Evolutionary conservation across 2,329 filamentous ascomycete genomes (phyloP).

Genomic region (Phoma sp.): DNA sequence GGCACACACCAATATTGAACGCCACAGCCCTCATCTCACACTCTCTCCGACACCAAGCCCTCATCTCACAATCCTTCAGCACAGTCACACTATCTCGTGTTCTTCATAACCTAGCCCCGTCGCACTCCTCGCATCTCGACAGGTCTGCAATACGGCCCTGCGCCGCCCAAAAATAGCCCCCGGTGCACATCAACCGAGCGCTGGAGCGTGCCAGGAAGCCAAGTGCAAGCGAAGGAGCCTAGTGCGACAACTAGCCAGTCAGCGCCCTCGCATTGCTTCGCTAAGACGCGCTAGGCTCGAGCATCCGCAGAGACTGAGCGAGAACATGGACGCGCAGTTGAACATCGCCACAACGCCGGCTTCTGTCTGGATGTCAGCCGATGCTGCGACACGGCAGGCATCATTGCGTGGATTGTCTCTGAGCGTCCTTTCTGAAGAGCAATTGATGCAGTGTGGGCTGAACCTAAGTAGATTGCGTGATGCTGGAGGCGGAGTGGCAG

Average conservation of each 20-base stretch:
- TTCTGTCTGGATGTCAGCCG: neutral
- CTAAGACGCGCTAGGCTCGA: neutral
- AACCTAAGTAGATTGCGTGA: too few species aligned
- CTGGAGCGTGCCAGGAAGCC: too few species aligned
- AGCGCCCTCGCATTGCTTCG: neutral
- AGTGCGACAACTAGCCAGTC: neutral
- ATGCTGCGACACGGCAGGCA: neutral
- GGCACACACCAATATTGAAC: too few species aligned
- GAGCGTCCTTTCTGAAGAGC: too few species aligned
- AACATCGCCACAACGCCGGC: neutral
- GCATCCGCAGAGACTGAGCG: neutral
- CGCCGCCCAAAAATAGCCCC: conserved; percentile 13
- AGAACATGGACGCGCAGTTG: neutral
- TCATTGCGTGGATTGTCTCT: too few species aligned
- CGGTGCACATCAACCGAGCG: conserved; percentile 17
- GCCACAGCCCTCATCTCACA: conserved; percentile 2
- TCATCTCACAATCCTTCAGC: conserved; percentile 2
- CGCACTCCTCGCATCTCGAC: conserved; percentile 3
- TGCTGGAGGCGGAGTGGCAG: too few species aligned
- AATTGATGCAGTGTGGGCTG: too few species aligned
- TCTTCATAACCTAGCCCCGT: neutral
- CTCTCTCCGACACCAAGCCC: too few species aligned
- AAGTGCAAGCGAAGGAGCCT: neutral
- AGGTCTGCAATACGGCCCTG: conserved; percentile 1
- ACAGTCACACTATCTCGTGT: neutral